These are phyloP conservation scores for Helianthus annuus DNA, from an alignment of 129 eudicot species.

Conservation along the genomic window HanXRQr2.0-SUNRISE NC_035440.2:4006331-4006830, in stretches of 20 bases:
- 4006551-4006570: no score
- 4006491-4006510: no score
- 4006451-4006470: no score
- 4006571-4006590: no score
- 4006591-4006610: no score
- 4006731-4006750: neutral
- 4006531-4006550: no score
- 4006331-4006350: slow-evolving; percentile 93
- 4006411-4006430: neutral
- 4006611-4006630: neutral
- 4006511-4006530: no score
- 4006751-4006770: slow-evolving; percentile 1
- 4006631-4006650: slow-evolving; percentile 88
- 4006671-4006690: slow-evolving; percentile 70
- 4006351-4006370: slow-evolving; percentile 39
- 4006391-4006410: no score
- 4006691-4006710: slow-evolving; percentile 89
- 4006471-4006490: no score
- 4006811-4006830: slow-evolving; percentile 99
- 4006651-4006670: slow-evolving; percentile 84
- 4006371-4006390: neutral
- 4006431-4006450: no score
- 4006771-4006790: slow-evolving; percentile 1
- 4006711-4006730: slow-evolving; percentile 75
- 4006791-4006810: slow-evolving; percentile 80